Base-by-base conservation (phyloP, 306 rosid genomes). In the Quercus wislizeni region DNA sequence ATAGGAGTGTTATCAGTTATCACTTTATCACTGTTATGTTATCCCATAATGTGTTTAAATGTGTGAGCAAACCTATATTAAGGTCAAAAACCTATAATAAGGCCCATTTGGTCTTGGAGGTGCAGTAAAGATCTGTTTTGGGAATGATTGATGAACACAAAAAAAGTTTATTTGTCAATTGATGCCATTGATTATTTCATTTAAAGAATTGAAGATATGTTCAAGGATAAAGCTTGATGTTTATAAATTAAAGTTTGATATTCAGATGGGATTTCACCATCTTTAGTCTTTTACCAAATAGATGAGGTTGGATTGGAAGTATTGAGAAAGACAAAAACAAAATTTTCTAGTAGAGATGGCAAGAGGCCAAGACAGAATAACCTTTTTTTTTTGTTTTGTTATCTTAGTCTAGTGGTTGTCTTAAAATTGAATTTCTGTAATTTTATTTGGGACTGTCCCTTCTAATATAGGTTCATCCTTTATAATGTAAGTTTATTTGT, bases 271-370 rank as follows among this genome's bases (percentile, higher is more conserved):
- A 75, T 74, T 73, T 49, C 59, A 38, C 77, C 78, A 49, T 77
- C 81, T 81, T 35, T 35, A 35, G 8, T 35, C 41, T 35, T 35
- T 71, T 54, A 56, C 23, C 27, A 54, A 35, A 35, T 31, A 25
- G 72, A 73, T 83, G 71, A 83, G 71, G 54, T 51, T 85, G 81
- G 79, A 87, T 78, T 63, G 20, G 78, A 55, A 69, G 57, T 57
- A 38, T 21, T 80, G 58, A 63, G 85, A 58, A 38, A 73, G 78
- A 82, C 84, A 73, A 69, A 76, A 63, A 2, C 35, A 17, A 56
- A 76, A 67, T 38, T 30, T 76, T 74, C 72, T 56, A 73, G 9
- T 83, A 82, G 51, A 84, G 75, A 86, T 75, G 74, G 12, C 72
- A 74, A 58, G 63, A 79, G 81, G 61, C 74, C 56, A 82, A 56